Evolutionary conservation across 2,329 filamentous ascomycete genomes (phyloP).

Genomic region (Myrmaecium sp.): DNA sequence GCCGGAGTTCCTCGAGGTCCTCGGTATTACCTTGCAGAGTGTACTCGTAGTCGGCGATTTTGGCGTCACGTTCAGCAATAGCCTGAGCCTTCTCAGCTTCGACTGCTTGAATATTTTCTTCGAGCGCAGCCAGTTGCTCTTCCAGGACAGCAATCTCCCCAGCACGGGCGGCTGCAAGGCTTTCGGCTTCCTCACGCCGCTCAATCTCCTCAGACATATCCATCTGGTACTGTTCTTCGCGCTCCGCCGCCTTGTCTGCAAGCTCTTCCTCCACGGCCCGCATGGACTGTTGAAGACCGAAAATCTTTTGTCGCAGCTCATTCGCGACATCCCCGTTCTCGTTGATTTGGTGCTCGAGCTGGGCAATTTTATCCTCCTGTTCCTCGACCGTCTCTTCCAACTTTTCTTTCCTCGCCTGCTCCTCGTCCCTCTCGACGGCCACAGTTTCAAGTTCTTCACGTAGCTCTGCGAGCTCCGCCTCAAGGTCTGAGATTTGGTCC

Average conservation of each 20-base stretch:
- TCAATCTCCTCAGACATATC: slow-evolving; percentile 22
- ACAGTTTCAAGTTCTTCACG: slow-evolving; percentile 19
- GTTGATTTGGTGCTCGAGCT: slow-evolving; percentile 22
- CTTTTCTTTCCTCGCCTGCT: slow-evolving; percentile 26
- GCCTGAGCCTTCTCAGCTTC: slow-evolving; percentile 17
- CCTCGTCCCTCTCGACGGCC: slow-evolving; percentile 20
- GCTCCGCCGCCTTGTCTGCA: slow-evolving; percentile 19
- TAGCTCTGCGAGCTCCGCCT: slow-evolving; percentile 14
- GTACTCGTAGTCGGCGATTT: slow-evolving; percentile 13
- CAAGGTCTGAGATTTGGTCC: slow-evolving; percentile 15
- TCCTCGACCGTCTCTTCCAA: slow-evolving; percentile 26
- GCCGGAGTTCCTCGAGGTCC: slow-evolving; percentile 5
- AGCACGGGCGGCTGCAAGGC: slow-evolving; percentile 15
- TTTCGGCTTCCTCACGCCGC: slow-evolving; percentile 21
- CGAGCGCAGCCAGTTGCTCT: slow-evolving; percentile 14
- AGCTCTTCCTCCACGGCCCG: slow-evolving; percentile 21
- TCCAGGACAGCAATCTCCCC: slow-evolving; percentile 19
- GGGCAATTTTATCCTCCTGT: slow-evolving; percentile 23
- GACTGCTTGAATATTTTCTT: slow-evolving; percentile 13
- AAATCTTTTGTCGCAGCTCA: slow-evolving; percentile 30
- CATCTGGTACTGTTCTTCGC: slow-evolving; percentile 20
- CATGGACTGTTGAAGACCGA: slow-evolving; percentile 27
- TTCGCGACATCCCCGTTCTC: slow-evolving; percentile 29
- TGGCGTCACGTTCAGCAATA: slow-evolving; percentile 11
- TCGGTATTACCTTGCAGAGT: slow-evolving; percentile 11